phyloP scores from a whole-genome alignment of 2,329 filamentous ascomycete genomes.

The Nakataea oryzae region DNA sequence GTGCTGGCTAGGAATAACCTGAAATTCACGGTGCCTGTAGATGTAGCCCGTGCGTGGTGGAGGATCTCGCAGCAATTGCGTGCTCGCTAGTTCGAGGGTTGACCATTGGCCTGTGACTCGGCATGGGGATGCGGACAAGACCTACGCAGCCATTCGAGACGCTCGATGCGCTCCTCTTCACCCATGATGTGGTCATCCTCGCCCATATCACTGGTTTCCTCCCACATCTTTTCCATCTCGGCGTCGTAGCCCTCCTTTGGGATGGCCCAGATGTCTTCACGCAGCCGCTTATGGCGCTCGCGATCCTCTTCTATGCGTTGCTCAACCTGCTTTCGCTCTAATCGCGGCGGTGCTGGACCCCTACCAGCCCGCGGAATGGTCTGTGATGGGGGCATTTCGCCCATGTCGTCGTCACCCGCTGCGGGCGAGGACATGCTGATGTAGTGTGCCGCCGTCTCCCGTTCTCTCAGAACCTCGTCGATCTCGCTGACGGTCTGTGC shows the following conservation, averaged over 20 bases:
- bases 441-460: constrained; percentile 56
- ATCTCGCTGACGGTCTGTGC: constrained; percentile 67
- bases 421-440: constrained; percentile 39
- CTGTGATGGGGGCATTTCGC: constrained; percentile 29
- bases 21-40: too few relatives aligned
- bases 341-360: constrained; percentile 19
- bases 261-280: constrained; percentile 91
- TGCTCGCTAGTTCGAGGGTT: not conserved
- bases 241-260: constrained; percentile 45
- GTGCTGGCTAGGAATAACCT: too few relatives aligned
- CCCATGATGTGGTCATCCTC: constrained; percentile 76
- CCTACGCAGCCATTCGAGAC: constrained; percentile 22
- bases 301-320: constrained; percentile 95
- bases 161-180: constrained; percentile 57
- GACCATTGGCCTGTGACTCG: not conserved
- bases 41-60: too few relatives aligned
- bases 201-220: constrained; percentile 75
- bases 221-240: constrained; percentile 76
- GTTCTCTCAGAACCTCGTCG: constrained; percentile 70
- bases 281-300: constrained; percentile 81
- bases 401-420: constrained; percentile 26
- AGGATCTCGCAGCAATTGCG: not conserved
- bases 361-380: constrained; percentile 22
- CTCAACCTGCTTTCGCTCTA: constrained; percentile 85
- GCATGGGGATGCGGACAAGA: constrained; percentile 23